phyloP scores from a whole-genome alignment of 2,329 filamentous ascomycete genomes.

The Colletotrichum sublineola region DNA sequence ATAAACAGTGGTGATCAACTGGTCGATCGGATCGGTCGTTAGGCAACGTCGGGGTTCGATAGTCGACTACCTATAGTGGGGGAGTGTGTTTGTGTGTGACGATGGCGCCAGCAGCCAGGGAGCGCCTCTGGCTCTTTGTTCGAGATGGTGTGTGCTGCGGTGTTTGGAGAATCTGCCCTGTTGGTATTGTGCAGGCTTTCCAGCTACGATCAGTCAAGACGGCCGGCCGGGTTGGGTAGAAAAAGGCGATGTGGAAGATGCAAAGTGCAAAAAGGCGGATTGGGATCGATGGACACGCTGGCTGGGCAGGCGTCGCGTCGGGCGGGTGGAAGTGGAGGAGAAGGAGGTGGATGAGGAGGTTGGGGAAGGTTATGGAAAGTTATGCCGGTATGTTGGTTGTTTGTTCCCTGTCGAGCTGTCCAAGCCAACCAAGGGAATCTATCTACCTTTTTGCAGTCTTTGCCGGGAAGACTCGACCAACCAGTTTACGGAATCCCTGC shows the following conservation, averaged over 20 bases:
- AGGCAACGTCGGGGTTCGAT: slow-evolving; percentile 3
- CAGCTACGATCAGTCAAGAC: slow-evolving; percentile 2
- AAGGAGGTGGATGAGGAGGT: not conserved
- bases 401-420: not conserved
- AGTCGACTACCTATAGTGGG: not conserved
- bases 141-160: not conserved
- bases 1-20: not conserved
- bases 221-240: not conserved
- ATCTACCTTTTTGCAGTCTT: not conserved
- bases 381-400: not conserved
- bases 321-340: not conserved
- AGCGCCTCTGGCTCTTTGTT: not conserved
- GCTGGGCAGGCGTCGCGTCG: not conserved
- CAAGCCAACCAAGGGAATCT: not conserved
- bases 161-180: not conserved
- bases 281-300: not conserved
- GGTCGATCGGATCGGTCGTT: not conserved
- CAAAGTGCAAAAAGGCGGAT: not conserved
- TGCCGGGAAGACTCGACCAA: slow-evolving; percentile 1
- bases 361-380: slow-evolving; percentile 2
- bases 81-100: not conserved
- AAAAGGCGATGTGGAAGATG: not conserved
- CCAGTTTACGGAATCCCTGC: slow-evolving; percentile 12
- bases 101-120: not conserved
- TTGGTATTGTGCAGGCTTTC: not conserved